These are phyloP conservation scores for Mycosphaerella arachidis DNA, from an alignment of 2,329 filamentous ascomycete species.

Conservation along the genomic window DNA sequence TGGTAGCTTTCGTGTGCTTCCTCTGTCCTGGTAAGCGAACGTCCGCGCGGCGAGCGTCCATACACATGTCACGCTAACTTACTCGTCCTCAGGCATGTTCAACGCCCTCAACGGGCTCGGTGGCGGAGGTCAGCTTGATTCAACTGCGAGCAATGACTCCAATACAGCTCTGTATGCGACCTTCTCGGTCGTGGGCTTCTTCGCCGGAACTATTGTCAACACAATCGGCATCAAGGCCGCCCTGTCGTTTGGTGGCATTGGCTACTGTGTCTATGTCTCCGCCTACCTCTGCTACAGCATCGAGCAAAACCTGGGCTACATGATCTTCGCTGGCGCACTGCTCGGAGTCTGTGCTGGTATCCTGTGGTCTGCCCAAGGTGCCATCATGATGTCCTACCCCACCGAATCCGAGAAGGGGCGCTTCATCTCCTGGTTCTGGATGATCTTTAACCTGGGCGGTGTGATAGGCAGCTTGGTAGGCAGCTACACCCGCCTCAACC, in stretches of 20 bases:
- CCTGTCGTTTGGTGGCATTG: constrained; percentile 67
- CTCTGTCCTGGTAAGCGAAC: constrained; percentile 43
- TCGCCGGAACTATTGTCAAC: constrained; percentile 70
- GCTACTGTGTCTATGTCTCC: constrained; percentile 70
- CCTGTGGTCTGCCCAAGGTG: constrained; percentile 77
- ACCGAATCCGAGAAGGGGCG: constrained; percentile 75
- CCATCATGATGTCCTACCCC: constrained; percentile 88
- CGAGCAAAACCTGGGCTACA: constrained; percentile 63
- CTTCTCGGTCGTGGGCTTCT: constrained; percentile 62
- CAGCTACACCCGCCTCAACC: background rate
- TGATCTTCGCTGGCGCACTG: constrained; percentile 70
- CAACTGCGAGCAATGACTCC: constrained; percentile 56
- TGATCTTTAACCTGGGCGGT: constrained; percentile 88
- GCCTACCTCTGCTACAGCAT: constrained; percentile 68
- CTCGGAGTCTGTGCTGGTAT: constrained; percentile 75
- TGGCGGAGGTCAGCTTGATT: constrained; percentile 45
- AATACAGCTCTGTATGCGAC: constrained; percentile 69
- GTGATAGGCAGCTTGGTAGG: constrained; percentile 73
- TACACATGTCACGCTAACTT: background rate
- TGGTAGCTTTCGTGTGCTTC: constrained; percentile 52
- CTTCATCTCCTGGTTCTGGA: constrained; percentile 90
- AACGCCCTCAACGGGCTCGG: constrained; percentile 51
- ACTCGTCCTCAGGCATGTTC: constrained; percentile 41
- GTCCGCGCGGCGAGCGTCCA: background rate
- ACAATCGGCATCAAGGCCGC: constrained; percentile 65